Base-by-base conservation (phyloP, 2,329 filamentous ascomycete species). In the Ophidiomyces ophidiicola region DNA sequence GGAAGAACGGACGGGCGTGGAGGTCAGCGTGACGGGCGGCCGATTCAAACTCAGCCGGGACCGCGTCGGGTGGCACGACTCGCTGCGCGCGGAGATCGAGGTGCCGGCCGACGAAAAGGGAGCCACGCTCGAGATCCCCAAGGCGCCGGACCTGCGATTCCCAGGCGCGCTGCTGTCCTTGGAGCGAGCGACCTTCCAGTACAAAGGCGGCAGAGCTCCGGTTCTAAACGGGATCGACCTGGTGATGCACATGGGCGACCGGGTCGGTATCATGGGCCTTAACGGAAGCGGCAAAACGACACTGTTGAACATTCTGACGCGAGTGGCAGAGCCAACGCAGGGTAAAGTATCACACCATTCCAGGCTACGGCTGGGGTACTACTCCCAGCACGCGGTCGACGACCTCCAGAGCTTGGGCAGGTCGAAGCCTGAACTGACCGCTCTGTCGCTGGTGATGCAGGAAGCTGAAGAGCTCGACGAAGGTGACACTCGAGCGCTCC, bases 261-360 rank as follows among this genome's bases (percentile, higher is more conserved):
- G 83, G 1, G 66, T 88, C 17, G 84, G 82, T 0, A 69, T 92
- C 28, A 67, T 84, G 17, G 85, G 84, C 0, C 66, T 90, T 30
- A 92, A 92, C 54, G 85, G 84, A 1, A 73, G 76, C 0, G 85
- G 85, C 2, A 92, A 92, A 57, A 84, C 82, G 1, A 90, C 84
- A 0, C 65, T 92, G 6, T 68, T 88, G 42, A 77, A 74, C 33
- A 62, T 88, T 3, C 69, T 88, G 2, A 76, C 78, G n/a, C 74
- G 71, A 0, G 67, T 69, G 10, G 57, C 69, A 1, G 64, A 63
- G 4, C 76, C 80, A 0, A 73, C 71, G 0, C 65, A 69, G 2
- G 82, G 83, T 0, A 73, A 66, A 0, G 61, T 82, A 1, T 70
- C 72, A 0, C 68, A 67, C 0, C 84, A 92, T 55, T 72, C 84